Evolutionary conservation across 1,284 basidiomycete genomes (phyloP).

Genomic region (Omphalotus olearius): DNA sequence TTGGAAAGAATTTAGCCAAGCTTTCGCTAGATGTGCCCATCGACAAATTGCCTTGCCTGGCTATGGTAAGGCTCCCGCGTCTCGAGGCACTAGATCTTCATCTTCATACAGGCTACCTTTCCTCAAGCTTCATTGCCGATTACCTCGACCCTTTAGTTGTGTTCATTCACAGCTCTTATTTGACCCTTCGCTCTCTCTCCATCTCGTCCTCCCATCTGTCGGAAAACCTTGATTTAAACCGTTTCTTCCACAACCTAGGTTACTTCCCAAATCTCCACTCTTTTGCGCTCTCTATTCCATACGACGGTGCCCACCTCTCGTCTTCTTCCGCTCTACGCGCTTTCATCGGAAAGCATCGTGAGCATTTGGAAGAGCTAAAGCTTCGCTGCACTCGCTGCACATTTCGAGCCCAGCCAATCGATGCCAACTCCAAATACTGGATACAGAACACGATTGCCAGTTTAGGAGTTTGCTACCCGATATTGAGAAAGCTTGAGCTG

Average conservation of each 20-base stretch:
- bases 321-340: constrained; percentile 18
- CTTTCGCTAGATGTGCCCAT: constrained; percentile 35
- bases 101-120: constrained; percentile 28
- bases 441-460: constrained; percentile 31
- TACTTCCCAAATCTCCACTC: constrained; percentile 31
- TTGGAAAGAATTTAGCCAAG: constrained; percentile 27
- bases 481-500: constrained; percentile 10
- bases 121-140: constrained; percentile 25
- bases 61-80: constrained; percentile 26
- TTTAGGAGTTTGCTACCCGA: constrained; percentile 3
- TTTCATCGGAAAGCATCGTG: constrained; percentile 30
- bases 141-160: constrained; percentile 34
- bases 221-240: constrained; percentile 31
- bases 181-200: constrained; percentile 29
- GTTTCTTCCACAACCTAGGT: constrained; percentile 32
- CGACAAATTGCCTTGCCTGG: constrained; percentile 27
- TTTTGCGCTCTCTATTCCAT: constrained; percentile 35
- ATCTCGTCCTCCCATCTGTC: constrained; percentile 31
- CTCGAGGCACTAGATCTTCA: constrained; percentile 30
- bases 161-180: constrained; percentile 32
- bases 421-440: constrained; percentile 29
- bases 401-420: constrained; percentile 16
- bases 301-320: constrained; percentile 35
- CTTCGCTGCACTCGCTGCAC: constrained; percentile 29
- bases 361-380: constrained; percentile 28